Base-by-base conservation (phyloP, 208 protist species). In the Trichomonas gallinae region DNA sequence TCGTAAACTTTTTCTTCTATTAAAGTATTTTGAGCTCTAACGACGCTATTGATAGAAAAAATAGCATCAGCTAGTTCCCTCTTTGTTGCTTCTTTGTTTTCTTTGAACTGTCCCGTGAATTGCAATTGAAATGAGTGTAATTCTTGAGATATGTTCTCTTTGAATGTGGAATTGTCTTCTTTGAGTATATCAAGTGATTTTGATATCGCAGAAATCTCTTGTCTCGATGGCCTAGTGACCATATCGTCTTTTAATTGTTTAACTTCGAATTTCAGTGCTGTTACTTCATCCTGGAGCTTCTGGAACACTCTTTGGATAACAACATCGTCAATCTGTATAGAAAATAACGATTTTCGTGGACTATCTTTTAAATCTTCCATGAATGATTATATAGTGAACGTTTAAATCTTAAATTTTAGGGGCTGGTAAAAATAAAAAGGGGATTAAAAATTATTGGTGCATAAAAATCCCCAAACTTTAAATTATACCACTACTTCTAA, bases 1-100 rank as follows among this genome's bases (percentile, higher is more conserved):
- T 51, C 15, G 51, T 58, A 93, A n/a, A 93, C 45, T 51, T 93
- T 93, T 93, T 93, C 87, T 93, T 93, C 87, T 3, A 93, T 93
- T 93, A 93, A 51, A 26, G 87, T 17, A 51, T 93, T 93, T 51
- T 93, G 87, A n/a, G 87, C 87, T 51, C 87, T 42, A 51, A 51
- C 87, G 17, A 51, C 87, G n/a, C 45, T 93, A 51, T 93, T 93
- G 8, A 93, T 38, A 26, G 87, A 93, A 36, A 93, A 93, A 38
- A 40, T 93, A 10, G 44, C 40, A 42, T 93, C 87, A 10, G 87
- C 6, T 31, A 93, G 3, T 93, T 93, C 40, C 8, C 46, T 44
- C 21, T 51, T 51, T 13, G 44, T 26, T 21, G 13, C 21, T 44
- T 34, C 17, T 51, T 51, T 93, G 15, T 34, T 48, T 38, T 23